Evolutionary conservation across 805 yeast genomes (phyloP), one percentile per base, ranked within the genome.

Genomic region (Gaillardinia entomophila): DNA sequence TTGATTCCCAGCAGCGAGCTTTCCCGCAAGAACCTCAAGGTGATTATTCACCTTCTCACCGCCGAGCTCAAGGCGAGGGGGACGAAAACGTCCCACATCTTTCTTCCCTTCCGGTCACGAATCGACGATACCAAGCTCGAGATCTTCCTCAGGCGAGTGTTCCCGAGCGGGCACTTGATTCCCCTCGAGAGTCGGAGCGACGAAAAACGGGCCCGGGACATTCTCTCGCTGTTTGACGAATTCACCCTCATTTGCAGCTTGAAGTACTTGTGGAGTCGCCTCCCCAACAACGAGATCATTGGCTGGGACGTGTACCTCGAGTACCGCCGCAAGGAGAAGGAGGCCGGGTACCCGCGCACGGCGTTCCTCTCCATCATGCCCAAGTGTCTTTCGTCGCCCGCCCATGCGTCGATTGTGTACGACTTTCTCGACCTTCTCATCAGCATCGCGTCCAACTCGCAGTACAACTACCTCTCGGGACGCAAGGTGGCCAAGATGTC

Each of bases 401-500:
- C 90, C 4, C 96, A 87, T 58, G 95, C 95, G 0, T 80, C 92
- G 2, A 85, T 89, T 4, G 90, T 85, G 4, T 85, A 84, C 53
- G 95, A 85, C 51, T 89, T 87, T 48, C 73, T 87, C 46, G 96
- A 88, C 49, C 67, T 88, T 23, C 60, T 89, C 27, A 83, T 86
- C 8, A 71, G 87, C 8, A 59, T 88, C 26, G 79, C 94, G 0
- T 77, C 94, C 7, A 83, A 86, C 56, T 77, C 94, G 3, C 82
- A 78, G 45, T 75, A 77, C 26, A 86, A 87, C 48, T 77, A 82
- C 48, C 61, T 88, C 67, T 77, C 84, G 48, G 94, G 92, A 1
- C 69, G 88, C 30, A 86, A 85, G 49, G 71, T 88, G 12, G 70
- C 92, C 10, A 79, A 83, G 43, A 72, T 88, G 77, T 81, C 90